These are phyloP conservation scores for Reutealis trisperma DNA, from an alignment of 345 rosid genomes.

Conservation along the genomic window DNA sequence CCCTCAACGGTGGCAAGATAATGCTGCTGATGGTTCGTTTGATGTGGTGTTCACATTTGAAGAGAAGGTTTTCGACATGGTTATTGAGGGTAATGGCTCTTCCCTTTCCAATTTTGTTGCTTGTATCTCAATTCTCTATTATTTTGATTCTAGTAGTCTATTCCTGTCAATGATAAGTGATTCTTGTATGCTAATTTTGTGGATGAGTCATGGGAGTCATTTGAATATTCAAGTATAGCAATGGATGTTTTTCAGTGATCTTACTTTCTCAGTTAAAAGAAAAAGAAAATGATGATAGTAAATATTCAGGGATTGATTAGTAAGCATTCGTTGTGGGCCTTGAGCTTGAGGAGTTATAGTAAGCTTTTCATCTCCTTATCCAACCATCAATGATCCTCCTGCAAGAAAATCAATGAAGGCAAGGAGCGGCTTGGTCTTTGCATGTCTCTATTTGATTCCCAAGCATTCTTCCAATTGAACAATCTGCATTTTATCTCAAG, in stretches of 20 bases:
- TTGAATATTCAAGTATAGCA: not conserved
- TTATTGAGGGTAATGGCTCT: conserved; percentile 60
- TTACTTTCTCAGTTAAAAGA: not conserved
- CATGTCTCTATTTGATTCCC: no score
- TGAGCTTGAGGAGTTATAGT: not conserved
- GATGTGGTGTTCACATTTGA: conserved; percentile 81
- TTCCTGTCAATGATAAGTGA: not conserved
- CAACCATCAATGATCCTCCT: not conserved
- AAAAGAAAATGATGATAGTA: not conserved
- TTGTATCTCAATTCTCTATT: not conserved
- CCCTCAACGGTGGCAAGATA: conserved; percentile 97
- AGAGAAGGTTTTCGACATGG: conserved; percentile 91
- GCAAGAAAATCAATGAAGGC: no score
- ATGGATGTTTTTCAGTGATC: not conserved
- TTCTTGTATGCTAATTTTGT: not conserved
- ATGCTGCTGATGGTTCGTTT: conserved; percentile 82
- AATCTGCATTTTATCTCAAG: no score
- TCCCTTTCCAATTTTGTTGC: not conserved
- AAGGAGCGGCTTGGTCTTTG: not conserved
- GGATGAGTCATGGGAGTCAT: not conserved
- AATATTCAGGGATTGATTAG: not conserved
- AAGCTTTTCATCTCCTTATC: not conserved
- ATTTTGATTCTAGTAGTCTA: not conserved
- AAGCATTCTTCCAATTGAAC: no score
- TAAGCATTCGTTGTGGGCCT: not conserved